Percentiles rank a stretch among this genome's conserved stretches.
Conservation (phyloP, 2,329 filamentous ascomycete species). For the Dichotomopilus funicola region DNA sequence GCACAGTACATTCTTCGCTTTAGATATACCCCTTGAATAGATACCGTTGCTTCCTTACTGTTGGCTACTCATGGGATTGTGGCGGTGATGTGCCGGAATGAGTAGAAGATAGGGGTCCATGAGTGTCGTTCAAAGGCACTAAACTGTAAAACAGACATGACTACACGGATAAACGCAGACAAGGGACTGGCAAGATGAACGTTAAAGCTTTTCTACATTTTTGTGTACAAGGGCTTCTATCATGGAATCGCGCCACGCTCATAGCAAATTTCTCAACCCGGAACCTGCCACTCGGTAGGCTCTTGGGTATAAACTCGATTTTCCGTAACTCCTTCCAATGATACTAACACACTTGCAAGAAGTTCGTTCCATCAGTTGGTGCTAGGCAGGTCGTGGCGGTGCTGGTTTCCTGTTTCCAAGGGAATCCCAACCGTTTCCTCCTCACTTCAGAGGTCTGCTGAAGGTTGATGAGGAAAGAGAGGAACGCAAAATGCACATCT, state of each 20-base stretch:
- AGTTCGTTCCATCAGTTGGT: conserved; percentile 1
- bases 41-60: neutral
- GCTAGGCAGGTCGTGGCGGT: neutral
- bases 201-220: conserved; percentile 12
- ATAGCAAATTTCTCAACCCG: neutral
- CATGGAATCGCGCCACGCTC: conserved; percentile 1
- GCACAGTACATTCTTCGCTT: neutral
- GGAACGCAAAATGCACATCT: no score
- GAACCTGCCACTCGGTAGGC: neutral
- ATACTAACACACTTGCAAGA: neutral
- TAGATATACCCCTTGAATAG: conserved; percentile 11
- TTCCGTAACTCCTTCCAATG: conserved; percentile 7
- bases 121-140: no score
- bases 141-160: no score
- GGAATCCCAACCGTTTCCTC: no score
- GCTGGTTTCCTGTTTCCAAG: no score
- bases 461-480: no score
- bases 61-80: no score
- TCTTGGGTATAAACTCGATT: conserved; percentile 6
- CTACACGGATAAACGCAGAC: neutral
- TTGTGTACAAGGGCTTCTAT: conserved; percentile 12
- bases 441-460: no score
- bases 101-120: no score
- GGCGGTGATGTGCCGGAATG: no score
- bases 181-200: neutral